Base-by-base conservation (phyloP, 371 early-diverging fungal species). In the Saksenaea vasiformis region DNA sequence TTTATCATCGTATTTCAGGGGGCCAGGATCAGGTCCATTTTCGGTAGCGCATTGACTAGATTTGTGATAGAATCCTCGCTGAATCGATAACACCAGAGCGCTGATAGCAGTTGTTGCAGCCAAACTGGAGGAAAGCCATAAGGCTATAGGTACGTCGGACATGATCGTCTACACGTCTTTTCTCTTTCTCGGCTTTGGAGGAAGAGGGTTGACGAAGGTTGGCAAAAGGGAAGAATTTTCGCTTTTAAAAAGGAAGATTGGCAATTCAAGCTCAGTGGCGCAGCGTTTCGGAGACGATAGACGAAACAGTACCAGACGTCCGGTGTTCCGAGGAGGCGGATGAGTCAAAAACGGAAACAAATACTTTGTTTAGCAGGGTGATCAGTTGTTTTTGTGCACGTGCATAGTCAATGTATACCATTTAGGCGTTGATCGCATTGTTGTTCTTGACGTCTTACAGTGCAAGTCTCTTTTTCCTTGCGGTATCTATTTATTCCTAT, bases 11-110 rank as follows among this genome's bases (percentile, higher is more conserved):
- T 39, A 41, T 3, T 66, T 47, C 13, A 56, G 31, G 27, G 44
- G 41, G 8, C 56, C 43, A 53, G 37, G 44, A 35, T 62, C 60
- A 28, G 61, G 58, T 3, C 59, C 67, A 22, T 31, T 47, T 26
- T 57, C 27, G 41, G 60, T 61, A 7, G 56, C 41, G 24, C 31
- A 27, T n/a, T 39, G 39, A n/a, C 2, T 11, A 3, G 17, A 8
- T 17, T 47, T 47, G 22, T 47, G 51, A 22, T 47, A 47, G 2
- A 19, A 47, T 15, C 35, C 61, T 15, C 68, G 56, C 37, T 72
- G 72, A 15, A 63, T 36, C 11, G 72, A 65, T 28, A 68, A 41
- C 10, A 55, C 17, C 19, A 65, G n/a, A 26, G 72, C 65, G 60
- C 68, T 72, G 8, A 34, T 26, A 53, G 60, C 26, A n/a, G 62